Evolutionary conservation across 176 grass and related monocot species (phyloP).

Genomic region (Cenchrus purpureus): DNA sequence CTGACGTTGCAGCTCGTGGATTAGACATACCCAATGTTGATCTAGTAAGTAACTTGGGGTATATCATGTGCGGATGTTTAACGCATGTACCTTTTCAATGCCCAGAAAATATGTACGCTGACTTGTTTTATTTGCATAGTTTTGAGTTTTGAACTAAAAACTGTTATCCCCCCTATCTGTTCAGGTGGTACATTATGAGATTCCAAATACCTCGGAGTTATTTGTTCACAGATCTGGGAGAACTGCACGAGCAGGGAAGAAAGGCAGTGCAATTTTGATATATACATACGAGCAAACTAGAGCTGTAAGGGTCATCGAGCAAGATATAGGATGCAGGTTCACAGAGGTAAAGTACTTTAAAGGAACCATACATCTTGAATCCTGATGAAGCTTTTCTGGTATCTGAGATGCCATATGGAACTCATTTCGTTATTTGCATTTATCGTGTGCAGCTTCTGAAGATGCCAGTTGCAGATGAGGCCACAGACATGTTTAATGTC

Average conservation of each 20-base stretch:
- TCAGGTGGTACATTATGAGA: slow-evolving; percentile 88
- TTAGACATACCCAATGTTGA: slow-evolving; percentile 99
- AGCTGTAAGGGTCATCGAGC: slow-evolving; percentile 78
- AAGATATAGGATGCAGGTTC: slow-evolving; percentile 87
- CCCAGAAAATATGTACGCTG: background rate
- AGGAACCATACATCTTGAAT: slow-evolving; percentile 17
- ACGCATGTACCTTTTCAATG: background rate
- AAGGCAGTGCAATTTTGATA: slow-evolving; percentile 86
- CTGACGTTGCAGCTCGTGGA: slow-evolving; percentile 91
- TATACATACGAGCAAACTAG: slow-evolving; percentile 75
- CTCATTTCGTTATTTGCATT: slow-evolving; percentile 19
- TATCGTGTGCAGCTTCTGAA: slow-evolving; percentile 67
- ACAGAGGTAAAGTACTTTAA: slow-evolving; percentile 58
- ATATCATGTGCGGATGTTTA: slow-evolving; percentile 23
- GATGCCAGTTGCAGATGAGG: slow-evolving; percentile 55
- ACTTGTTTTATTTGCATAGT: slow-evolving; percentile 23
- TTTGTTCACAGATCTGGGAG: slow-evolving; percentile 97
- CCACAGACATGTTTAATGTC: slow-evolving; percentile 68
- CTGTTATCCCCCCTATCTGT: slow-evolving; percentile 24
- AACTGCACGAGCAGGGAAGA: slow-evolving; percentile 93
- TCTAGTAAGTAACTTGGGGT: slow-evolving; percentile 59
- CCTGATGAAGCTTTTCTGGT: background rate
- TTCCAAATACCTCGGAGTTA: slow-evolving; percentile 87
- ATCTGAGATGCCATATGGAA: slow-evolving; percentile 7
- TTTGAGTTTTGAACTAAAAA: slow-evolving; percentile 2